These are phyloP conservation scores for Acrodontium crateriforme DNA, from an alignment of 2,329 filamentous ascomycete species.

Conservation along the genomic window DNA sequence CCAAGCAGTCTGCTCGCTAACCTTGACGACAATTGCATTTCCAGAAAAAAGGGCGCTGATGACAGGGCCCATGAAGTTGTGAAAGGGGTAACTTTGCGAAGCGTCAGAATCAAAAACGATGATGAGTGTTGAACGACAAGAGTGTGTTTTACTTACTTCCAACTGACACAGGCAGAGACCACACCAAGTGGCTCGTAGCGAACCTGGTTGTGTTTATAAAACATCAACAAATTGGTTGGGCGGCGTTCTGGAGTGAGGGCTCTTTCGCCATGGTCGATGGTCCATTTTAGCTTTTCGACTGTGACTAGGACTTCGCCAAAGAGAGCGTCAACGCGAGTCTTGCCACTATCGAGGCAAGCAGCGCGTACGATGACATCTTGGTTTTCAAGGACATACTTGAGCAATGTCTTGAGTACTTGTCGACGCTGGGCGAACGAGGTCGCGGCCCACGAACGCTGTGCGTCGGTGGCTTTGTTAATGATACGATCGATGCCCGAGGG, in stretches of 20 bases:
- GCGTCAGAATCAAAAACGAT: neutral
- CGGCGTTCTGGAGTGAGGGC: constrained; percentile 58
- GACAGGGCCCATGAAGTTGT: constrained; percentile 84
- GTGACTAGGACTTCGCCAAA: constrained; percentile 93
- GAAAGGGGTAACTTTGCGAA: constrained; percentile 41
- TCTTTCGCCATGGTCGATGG: constrained; percentile 74
- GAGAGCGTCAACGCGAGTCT: constrained; percentile 87
- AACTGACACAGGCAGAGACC: constrained; percentile 82
- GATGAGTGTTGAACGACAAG: no score
- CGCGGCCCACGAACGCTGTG: constrained; percentile 62
- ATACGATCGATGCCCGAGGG: constrained; percentile 64
- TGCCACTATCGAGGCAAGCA: constrained; percentile 85
- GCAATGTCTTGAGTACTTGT: constrained; percentile 65
- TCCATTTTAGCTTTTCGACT: constrained; percentile 88
- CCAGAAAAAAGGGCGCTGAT: constrained; percentile 85
- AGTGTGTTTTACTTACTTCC: constrained; percentile 55
- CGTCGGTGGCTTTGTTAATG: constrained; percentile 57
- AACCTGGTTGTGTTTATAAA: constrained; percentile 87
- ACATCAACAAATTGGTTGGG: constrained; percentile 84
- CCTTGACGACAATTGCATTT: constrained; percentile 85
- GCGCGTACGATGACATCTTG: constrained; percentile 75
- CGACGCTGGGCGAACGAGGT: constrained; percentile 68
- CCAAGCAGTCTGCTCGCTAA: constrained; percentile 92
- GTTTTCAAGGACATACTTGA: constrained; percentile 74
- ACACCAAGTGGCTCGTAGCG: constrained; percentile 86